Percentiles rank a stretch among this genome's conserved stretches.
phyloP scores from a whole-genome alignment of 2,329 filamentous ascomycete genomes.

The Fusarium anguioides region DNA sequence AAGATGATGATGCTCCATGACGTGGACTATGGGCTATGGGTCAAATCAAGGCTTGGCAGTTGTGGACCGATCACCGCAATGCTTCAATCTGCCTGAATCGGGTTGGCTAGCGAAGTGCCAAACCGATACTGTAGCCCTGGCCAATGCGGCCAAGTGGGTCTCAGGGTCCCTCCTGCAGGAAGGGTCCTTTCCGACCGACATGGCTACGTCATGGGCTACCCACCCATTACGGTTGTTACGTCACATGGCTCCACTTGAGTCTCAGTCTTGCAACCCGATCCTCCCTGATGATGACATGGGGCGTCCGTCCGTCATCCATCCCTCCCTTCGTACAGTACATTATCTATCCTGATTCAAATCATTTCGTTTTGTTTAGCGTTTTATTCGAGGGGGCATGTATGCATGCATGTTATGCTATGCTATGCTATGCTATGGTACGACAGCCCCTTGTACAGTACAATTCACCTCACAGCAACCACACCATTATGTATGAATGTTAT shows the following conservation, averaged over 20 bases:
- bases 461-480: neutral
- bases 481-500: too few species aligned
- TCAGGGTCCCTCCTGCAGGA: slow-evolving; percentile 47
- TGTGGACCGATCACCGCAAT: slow-evolving; percentile 30
- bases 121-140: slow-evolving; percentile 18
- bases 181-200: slow-evolving; percentile 44
- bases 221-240: slow-evolving; percentile 16
- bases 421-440: too few species aligned
- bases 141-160: slow-evolving; percentile 37
- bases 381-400: slow-evolving; percentile 15
- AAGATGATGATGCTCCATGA: slow-evolving; percentile 47
- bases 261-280: slow-evolving; percentile 14
- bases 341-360: slow-evolving; percentile 23
- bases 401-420: too few species aligned
- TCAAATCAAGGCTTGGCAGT: slow-evolving; percentile 37
- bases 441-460: slow-evolving; percentile 30
- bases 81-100: slow-evolving; percentile 26
- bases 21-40: slow-evolving; percentile 40
- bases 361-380: slow-evolving; percentile 26
- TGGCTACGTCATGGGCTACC: slow-evolving; percentile 26
- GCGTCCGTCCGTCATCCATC: slow-evolving; percentile 30
- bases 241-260: slow-evolving; percentile 24
- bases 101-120: slow-evolving; percentile 24
- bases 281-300: slow-evolving; percentile 46
- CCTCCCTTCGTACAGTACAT: slow-evolving; percentile 6